These are phyloP conservation scores for Fonsecaea pugnacius DNA, from an alignment of 2,329 filamentous ascomycete genomes.

Conservation along the genomic window DNA sequence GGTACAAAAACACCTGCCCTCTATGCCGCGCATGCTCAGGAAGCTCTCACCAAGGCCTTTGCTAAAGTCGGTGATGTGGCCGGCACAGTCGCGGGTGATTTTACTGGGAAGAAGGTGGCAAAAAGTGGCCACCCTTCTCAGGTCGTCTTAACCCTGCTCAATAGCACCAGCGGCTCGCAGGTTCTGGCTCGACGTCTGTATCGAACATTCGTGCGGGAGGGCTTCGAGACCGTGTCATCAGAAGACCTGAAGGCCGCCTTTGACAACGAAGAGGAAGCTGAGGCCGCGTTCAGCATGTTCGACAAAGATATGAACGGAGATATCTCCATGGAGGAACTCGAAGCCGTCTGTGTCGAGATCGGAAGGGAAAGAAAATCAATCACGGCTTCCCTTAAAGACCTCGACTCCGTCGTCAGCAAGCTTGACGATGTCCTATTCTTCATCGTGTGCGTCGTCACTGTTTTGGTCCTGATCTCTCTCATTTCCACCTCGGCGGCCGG, in stretches of 20 bases:
- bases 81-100: constrained; percentile 84
- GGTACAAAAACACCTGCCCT: constrained; percentile 76
- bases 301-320: constrained; percentile 97
- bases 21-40: constrained; percentile 69
- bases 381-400: constrained; percentile 88
- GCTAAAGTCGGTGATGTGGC: constrained; percentile 84
- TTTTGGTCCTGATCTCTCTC: constrained; percentile 86
- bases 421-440: constrained; percentile 88
- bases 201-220: constrained; percentile 77
- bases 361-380: constrained; percentile 94
- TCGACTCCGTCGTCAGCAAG: constrained; percentile 90
- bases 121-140: constrained; percentile 79
- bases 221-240: constrained; percentile 73
- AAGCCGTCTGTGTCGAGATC: constrained; percentile 91
- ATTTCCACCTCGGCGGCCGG: constrained; percentile 89
- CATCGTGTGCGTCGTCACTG: constrained; percentile 76
- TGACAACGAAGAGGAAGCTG: constrained; percentile 79
- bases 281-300: constrained; percentile 87
- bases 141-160: constrained; percentile 78
- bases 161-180: constrained; percentile 74
- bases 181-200: constrained; percentile 86
- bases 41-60: constrained; percentile 74
- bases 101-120: constrained; percentile 74
- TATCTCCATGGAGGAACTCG: constrained; percentile 92
- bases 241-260: constrained; percentile 82